Evolutionary conservation across 495 filamentous ascomycete genomes (phyloP), one percentile per base, ranked within the genome.

Genomic region (Aspergillus funiculosus): DNA sequence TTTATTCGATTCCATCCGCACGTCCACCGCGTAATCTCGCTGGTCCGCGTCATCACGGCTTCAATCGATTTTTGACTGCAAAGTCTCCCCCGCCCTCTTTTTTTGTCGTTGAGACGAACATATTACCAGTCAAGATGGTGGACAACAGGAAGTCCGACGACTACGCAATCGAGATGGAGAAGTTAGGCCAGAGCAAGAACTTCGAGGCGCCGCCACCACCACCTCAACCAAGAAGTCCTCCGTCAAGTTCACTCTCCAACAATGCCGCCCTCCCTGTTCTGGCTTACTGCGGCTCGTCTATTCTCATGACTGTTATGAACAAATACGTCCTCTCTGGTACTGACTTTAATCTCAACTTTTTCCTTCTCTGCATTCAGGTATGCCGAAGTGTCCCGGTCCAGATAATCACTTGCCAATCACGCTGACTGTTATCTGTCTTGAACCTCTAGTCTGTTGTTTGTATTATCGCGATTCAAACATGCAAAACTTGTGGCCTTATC

Each of bases 221-320:
- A 48, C 59, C 57, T 34, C 70, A 58, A 53, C 62, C 62, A 21
- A 59, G 58, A 31, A 60, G 49, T 28, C 36, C 56, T 13, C 58
- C 64, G 14, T 46, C 68, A 14, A 53, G 40, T 39, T 39, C 62
- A 11, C 36, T 84, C 32, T 69, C 80, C 49, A 87, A 85, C 58
- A 91, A 78, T 59, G 86, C 91, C 7, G 66, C 79, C 26, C 61
- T 92, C 6, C 86, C 91, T 7, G 86, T 99, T 51, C 60, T 95
- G 39, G 81, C 85, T 17, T 99, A 99, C 72, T 99, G 92, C 69
- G 75, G 81, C 54, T 85, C 92, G 39, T 96, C 90, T 4, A 99
- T 99, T 53, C 73, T 91, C 64, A 99, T 99, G 92, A 99, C 94
- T 28, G 83, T 95, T 18, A 94, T 92, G 69, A 99, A 99, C 72